A percentile compares a stretch with the other conserved stretches of the same genome.
Evolutionary conservation across 176 grass and related monocot genomes (phyloP).

Genomic region (Raddia guianensis): DNA sequence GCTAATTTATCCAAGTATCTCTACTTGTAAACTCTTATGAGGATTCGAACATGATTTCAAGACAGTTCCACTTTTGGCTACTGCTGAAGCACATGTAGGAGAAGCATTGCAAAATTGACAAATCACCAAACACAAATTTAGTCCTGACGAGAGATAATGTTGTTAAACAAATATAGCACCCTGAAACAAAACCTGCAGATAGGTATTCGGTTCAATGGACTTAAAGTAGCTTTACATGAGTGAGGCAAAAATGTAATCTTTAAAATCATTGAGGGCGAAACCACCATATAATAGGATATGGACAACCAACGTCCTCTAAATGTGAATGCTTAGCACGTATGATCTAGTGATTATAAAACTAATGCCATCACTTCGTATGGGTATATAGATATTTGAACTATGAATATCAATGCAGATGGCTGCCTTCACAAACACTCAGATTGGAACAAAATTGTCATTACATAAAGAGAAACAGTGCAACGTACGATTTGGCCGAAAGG

Average conservation of each 20-base stretch:
- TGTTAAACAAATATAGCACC: conserved; percentile 18
- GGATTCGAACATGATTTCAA: conserved; percentile 15
- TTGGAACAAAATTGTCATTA: conserved; percentile 6
- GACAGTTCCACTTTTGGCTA: neutral
- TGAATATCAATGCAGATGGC: neutral
- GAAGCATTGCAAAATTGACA: conserved; percentile 7
- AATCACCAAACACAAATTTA: neutral
- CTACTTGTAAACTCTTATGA: conserved; percentile 10
- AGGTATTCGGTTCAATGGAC: neutral
- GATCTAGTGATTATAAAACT: conserved; percentile 6
- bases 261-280: neutral
- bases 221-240: conserved; percentile 1
- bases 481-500: neutral
- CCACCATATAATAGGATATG: neutral
- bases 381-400: conserved; percentile 15
- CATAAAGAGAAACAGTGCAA: conserved; percentile 5
- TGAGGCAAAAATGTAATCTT: neutral
- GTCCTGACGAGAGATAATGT: neutral
- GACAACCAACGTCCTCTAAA: neutral
- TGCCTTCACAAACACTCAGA: neutral
- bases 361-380: neutral
- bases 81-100: neutral
- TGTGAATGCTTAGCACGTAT: neutral
- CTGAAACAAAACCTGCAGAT: neutral
- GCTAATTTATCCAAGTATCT: conserved; percentile 1